A percentile compares a stretch with the other conserved stretches of the same genome.
Evolutionary conservation across 768 basidiomycete genomes (phyloP).

Genomic region (Termitomyces heimii): DNA sequence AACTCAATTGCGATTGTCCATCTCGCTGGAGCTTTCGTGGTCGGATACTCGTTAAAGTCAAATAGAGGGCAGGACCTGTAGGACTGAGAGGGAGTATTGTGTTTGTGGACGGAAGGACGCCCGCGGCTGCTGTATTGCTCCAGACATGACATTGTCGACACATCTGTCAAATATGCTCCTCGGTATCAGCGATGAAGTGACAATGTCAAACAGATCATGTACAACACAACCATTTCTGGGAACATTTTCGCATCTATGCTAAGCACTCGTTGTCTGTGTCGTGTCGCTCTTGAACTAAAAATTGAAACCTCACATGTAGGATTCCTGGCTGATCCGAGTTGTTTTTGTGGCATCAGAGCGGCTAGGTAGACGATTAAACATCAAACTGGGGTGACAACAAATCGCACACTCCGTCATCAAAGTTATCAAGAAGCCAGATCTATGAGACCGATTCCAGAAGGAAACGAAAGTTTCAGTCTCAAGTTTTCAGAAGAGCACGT

Average conservation of each 20-base stretch:
- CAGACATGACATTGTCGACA: background rate
- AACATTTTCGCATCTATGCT: background rate
- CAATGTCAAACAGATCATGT: background rate
- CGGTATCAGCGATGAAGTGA: background rate
- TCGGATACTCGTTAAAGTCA: no score
- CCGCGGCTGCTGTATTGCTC: background rate
- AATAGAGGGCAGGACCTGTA: background rate
- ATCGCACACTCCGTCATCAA: background rate
- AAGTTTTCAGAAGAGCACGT: background rate
- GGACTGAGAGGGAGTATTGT: background rate
- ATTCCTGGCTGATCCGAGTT: background rate
- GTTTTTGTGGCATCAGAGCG: background rate
- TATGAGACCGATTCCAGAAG: background rate
- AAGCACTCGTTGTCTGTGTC: background rate
- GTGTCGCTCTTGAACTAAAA: background rate
- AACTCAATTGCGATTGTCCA: background rate
- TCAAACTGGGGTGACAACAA: background rate
- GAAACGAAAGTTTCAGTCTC: background rate
- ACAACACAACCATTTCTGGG: background rate
- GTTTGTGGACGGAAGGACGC: background rate
- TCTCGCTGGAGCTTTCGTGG: background rate
- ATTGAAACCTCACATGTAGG: no score
- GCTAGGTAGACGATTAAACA: background rate
- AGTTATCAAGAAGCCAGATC: background rate
- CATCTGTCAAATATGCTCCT: background rate